These are phyloP conservation scores for Ambispora gerdemannii DNA, from an alignment of 192 early-diverging fungal genomes.

Conservation along the genomic window DNA sequence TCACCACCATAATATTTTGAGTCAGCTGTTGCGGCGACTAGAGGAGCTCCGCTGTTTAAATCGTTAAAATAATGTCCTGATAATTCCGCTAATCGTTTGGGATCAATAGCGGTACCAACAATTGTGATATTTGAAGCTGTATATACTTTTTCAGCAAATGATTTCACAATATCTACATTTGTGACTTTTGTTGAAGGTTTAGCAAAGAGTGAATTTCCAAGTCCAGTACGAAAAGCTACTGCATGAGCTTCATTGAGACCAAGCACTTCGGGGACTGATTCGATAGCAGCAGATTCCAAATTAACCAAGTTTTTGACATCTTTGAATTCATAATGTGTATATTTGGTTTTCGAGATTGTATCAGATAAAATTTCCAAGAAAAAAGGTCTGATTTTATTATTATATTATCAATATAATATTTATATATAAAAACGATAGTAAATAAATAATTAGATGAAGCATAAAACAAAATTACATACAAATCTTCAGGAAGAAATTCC, in stretches of 20 bases:
- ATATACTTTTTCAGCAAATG: constrained; percentile 70
- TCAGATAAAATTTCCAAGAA: constrained; percentile 83
- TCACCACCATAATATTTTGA: constrained; percentile 84
- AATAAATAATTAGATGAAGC: no score
- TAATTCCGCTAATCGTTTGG: constrained; percentile 64
- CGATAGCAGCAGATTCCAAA: constrained; percentile 65
- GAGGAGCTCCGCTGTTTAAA: constrained; percentile 39
- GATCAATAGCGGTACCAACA: constrained; percentile 80
- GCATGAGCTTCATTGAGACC: constrained; percentile 81
- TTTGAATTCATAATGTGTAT: constrained; percentile 82
- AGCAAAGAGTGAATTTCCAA: constrained; percentile 94
- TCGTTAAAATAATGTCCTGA: constrained; percentile 59
- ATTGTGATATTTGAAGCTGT: constrained; percentile 73
- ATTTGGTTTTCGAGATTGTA: constrained; percentile 76
- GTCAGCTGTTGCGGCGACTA: constrained; percentile 29
- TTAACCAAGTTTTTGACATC: constrained; percentile 60
- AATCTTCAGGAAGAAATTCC: constrained; percentile 86
- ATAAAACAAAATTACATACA: constrained; percentile 65
- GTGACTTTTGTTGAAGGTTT: constrained; percentile 57
- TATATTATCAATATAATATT: background rate
- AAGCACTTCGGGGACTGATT: constrained; percentile 58
- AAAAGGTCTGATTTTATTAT: constrained; percentile 51
- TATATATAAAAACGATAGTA: background rate
- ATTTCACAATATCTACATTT: constrained; percentile 65
- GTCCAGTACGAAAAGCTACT: constrained; percentile 88